These are phyloP conservation scores for Phytopythium ostracodes DNA, from an alignment of 352 stramenopile genomes.

Conservation along the genomic window DNA sequence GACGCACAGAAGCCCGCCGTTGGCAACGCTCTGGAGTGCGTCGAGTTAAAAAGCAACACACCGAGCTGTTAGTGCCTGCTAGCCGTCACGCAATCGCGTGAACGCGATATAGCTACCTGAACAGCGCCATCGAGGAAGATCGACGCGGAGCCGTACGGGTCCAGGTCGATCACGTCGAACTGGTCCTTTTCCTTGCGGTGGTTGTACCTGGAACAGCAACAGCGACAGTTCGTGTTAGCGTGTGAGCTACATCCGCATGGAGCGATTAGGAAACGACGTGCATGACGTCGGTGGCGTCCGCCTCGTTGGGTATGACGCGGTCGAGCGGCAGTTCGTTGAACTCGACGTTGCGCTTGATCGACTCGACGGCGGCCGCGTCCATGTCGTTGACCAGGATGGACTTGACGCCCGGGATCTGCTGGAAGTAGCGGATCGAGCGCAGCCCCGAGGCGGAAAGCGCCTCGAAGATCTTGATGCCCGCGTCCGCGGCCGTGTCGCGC, in stretches of 20 bases:
- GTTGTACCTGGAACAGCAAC: slow-evolving; percentile 28
- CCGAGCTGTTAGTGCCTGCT: not conserved
- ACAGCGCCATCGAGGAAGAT: slow-evolving; percentile 98
- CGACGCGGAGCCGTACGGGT: slow-evolving; percentile 98
- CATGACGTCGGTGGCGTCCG: slow-evolving; percentile 86
- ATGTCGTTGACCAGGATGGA: slow-evolving; percentile 99
- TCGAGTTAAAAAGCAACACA: not conserved
- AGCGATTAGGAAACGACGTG: slow-evolving; percentile 17
- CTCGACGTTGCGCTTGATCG: slow-evolving; percentile 94
- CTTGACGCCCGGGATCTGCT: slow-evolving; percentile 97
- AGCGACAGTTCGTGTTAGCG: not conserved
- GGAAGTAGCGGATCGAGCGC: slow-evolving; percentile 98
- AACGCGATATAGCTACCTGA: slow-evolving; percentile 37
- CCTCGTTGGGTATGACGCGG: slow-evolving; percentile 81
- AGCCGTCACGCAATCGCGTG: not conserved
- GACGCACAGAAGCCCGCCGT: slow-evolving; percentile 97
- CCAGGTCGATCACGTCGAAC: slow-evolving; percentile 99
- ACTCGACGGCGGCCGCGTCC: slow-evolving; percentile 93
- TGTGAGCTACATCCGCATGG: not conserved
- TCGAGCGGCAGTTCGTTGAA: slow-evolving; percentile 84
- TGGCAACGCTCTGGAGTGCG: slow-evolving; percentile 65
- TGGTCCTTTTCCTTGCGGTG: slow-evolving; percentile 85
- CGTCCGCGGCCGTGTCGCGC: slow-evolving; percentile 50
- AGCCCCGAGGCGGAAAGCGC: slow-evolving; percentile 97
- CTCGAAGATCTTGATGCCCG: slow-evolving; percentile 97